These are phyloP conservation scores for Candida ulmi DNA, from an alignment of 805 yeast species.

Conservation along the genomic window DNA sequence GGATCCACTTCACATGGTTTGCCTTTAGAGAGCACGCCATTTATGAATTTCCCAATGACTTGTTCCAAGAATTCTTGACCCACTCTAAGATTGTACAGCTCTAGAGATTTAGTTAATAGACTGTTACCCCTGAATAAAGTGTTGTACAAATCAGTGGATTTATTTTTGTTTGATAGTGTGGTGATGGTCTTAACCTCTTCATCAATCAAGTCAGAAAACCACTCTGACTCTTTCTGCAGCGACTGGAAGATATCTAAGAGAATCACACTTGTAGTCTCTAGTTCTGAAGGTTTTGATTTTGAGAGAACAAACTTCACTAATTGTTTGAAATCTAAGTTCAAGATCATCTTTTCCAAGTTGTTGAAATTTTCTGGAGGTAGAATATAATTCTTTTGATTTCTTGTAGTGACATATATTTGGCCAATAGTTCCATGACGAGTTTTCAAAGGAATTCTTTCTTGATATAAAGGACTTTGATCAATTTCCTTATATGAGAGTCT, in stretches of 20 bases:
- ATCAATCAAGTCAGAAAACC: conserved; percentile 68
- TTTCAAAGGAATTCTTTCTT: conserved; percentile 40
- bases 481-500: conserved; percentile 13
- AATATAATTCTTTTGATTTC: conserved; percentile 47
- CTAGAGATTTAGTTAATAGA: conserved; percentile 75
- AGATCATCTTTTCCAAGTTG: conserved; percentile 56
- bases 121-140: conserved; percentile 83
- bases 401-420: conserved; percentile 46
- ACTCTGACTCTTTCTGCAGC: conserved; percentile 58
- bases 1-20: conserved; percentile 78
- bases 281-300: conserved; percentile 28
- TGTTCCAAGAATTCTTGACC: conserved; percentile 77
- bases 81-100: conserved; percentile 63
- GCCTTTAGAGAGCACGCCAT: conserved; percentile 43
- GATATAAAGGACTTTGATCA: conserved; percentile 17
- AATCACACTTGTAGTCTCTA: conserved; percentile 53
- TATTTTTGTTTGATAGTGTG: conserved; percentile 16
- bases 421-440: conserved; percentile 45
- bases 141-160: conserved; percentile 40
- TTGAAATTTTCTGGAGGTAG: conserved; percentile 56
- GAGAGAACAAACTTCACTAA: conserved; percentile 38
- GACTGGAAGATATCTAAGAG: conserved; percentile 73
- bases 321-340: conserved; percentile 45
- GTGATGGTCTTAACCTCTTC: conserved; percentile 44
- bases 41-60: conserved; percentile 66